A percentile compares a stretch with the other conserved stretches of the same genome.
phyloP scores from a whole-genome alignment of 228 moss, liverwort and hornwort species.

The Sphagnum fallax region DNA sequence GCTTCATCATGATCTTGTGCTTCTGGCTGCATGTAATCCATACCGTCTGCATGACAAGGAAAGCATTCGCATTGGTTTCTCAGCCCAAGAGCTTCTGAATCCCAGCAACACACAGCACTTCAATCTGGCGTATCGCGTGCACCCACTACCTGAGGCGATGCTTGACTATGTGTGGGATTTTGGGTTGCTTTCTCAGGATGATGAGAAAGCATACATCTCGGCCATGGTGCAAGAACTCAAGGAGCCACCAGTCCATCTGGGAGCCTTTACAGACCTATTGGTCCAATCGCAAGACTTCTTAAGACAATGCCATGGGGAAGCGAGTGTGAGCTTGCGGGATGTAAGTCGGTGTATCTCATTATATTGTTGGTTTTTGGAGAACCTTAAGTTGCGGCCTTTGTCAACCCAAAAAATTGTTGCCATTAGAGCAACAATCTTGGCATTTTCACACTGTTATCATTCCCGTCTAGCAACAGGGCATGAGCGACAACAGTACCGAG shows the following conservation, averaged over 20 bases:
- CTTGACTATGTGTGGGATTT: slow-evolving; percentile 63
- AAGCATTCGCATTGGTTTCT: slow-evolving; percentile 33
- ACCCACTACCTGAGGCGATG: slow-evolving; percentile 55
- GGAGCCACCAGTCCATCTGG: slow-evolving; percentile 5
- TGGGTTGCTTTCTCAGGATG: slow-evolving; percentile 42
- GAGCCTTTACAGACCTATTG: slow-evolving; percentile 36
- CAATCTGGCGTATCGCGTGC: slow-evolving; percentile 50
- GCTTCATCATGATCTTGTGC: slow-evolving; percentile 28
- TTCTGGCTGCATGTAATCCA: slow-evolving; percentile 55
- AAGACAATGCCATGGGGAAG: slow-evolving; percentile 42
- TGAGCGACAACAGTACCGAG: slow-evolving; percentile 33
- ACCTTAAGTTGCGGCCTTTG: slow-evolving; percentile 29
- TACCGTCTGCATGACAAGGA: slow-evolving; percentile 45
- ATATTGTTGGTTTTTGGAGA: slow-evolving; percentile 28
- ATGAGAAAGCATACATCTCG: slow-evolving; percentile 45
- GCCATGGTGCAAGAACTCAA: slow-evolving; percentile 29
- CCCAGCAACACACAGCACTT: slow-evolving; percentile 30
- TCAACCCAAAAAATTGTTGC: slow-evolving; percentile 2
- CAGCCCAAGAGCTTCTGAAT: slow-evolving; percentile 43
- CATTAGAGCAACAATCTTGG: slow-evolving; percentile 39
- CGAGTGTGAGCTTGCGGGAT: slow-evolving; percentile 53
- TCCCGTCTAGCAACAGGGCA: slow-evolving; percentile 36
- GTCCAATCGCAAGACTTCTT: slow-evolving; percentile 49
- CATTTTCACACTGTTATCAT: slow-evolving; percentile 59
- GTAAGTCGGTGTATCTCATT: slow-evolving; percentile 47